phyloP scores from a whole-genome alignment of 2,329 filamentous ascomycete species.

The Hypoxylon sp. region DNA sequence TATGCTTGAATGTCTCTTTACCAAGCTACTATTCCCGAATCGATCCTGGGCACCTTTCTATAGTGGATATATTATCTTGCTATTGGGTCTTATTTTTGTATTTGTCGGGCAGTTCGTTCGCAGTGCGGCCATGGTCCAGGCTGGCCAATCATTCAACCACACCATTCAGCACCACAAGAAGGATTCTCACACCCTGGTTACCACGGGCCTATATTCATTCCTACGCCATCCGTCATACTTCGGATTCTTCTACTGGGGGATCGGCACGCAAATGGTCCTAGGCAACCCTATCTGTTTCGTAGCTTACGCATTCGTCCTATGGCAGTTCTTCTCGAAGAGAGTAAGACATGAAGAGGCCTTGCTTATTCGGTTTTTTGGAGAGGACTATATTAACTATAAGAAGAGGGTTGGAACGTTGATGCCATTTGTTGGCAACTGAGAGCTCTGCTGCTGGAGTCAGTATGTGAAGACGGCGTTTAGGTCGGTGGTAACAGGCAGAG shows the following conservation, averaged over 20 bases:
- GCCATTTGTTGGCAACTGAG: constrained; percentile 73
- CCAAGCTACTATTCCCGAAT: constrained; percentile 68
- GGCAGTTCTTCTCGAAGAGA: constrained; percentile 84
- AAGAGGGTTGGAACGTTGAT: constrained; percentile 82
- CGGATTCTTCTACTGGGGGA: constrained; percentile 97
- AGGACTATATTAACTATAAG: constrained; percentile 83
- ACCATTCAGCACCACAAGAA: constrained; percentile 81
- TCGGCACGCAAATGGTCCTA: constrained; percentile 93
- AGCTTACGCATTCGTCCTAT: constrained; percentile 81
- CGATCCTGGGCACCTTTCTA: constrained; percentile 64
- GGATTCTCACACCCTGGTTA: constrained; percentile 83
- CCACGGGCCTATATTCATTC: constrained; percentile 80
- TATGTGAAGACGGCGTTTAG: constrained; percentile 29
- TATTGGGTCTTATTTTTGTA: constrained; percentile 75
- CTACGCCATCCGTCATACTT: constrained; percentile 94
- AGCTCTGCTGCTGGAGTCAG: constrained; percentile 1
- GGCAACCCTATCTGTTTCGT: constrained; percentile 86
- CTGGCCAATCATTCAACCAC: constrained; percentile 93
- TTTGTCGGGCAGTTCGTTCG: constrained; percentile 80
- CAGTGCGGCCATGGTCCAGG: constrained; percentile 88
- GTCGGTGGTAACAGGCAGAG: constrained; percentile 16
- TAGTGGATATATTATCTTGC: constrained; percentile 60
- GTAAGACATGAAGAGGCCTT: constrained; percentile 85
- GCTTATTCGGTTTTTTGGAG: constrained; percentile 85
- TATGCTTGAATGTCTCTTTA: constrained; percentile 78